Evolutionary conservation across 108 stramenopile species (phyloP).

Genomic region (Thalassiosira profunda): DNA sequence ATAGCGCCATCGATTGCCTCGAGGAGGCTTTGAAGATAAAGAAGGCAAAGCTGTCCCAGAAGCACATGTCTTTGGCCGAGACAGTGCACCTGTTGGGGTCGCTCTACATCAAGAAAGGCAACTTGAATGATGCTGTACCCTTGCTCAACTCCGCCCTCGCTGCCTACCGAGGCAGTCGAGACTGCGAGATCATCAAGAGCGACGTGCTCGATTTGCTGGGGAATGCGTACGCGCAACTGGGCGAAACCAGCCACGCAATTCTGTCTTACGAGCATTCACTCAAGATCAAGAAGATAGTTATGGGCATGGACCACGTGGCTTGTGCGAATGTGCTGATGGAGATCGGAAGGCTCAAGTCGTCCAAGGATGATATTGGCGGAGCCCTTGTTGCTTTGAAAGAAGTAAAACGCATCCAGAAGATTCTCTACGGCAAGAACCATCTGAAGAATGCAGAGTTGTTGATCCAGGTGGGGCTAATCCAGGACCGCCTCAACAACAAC

Average conservation of each 20-base stretch:
- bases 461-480: conserved; percentile 50
- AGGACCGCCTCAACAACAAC: conserved; percentile 27
- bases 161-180: conserved; percentile 33
- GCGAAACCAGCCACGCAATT: conserved; percentile 27
- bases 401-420: conserved; percentile 55
- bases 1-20: conserved; percentile 39
- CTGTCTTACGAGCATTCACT: conserved; percentile 40
- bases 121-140: conserved; percentile 28
- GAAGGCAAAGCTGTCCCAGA: conserved; percentile 11
- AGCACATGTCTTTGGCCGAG: conserved; percentile 49
- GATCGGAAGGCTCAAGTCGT: conserved; percentile 48
- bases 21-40: conserved; percentile 45
- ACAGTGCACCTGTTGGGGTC: conserved; percentile 50
- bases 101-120: conserved; percentile 29
- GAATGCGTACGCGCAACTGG: conserved; percentile 13
- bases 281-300: conserved; percentile 28
- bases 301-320: conserved; percentile 28
- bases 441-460: conserved; percentile 54
- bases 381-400: conserved; percentile 54
- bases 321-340: conserved; percentile 45
- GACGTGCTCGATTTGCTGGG: conserved; percentile 54
- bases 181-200: conserved; percentile 38
- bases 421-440: conserved; percentile 32
- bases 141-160: conserved; percentile 44
- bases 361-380: conserved; percentile 28